Percentiles rank a stretch among this genome's conserved stretches.
Conservation (phyloP, 306 rosid species). For the Senna tora region DNA sequence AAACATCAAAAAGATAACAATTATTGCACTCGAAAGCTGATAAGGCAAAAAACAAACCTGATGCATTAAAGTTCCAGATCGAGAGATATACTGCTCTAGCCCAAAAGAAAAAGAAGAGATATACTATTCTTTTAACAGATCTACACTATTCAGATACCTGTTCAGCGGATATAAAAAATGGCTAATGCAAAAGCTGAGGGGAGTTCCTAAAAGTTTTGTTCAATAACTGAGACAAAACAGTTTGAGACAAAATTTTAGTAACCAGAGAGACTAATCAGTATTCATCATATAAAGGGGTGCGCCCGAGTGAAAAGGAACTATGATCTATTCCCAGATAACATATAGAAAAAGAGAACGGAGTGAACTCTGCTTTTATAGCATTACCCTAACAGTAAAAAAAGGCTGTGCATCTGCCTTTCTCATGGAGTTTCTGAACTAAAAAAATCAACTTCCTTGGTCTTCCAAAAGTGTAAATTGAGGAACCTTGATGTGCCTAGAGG, state of each 20-base stretch:
- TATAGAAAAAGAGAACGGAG: too few species aligned
- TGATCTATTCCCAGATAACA: background rate
- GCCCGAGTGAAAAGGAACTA: background rate
- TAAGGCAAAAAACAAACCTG: background rate
- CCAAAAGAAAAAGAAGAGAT: background rate
- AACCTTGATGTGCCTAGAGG: background rate
- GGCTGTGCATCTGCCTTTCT: background rate
- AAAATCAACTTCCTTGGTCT: background rate
- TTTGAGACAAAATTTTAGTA: constrained; percentile 1
- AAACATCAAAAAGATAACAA: background rate
- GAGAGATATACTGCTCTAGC: background rate
- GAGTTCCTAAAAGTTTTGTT: background rate
- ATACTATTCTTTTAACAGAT: background rate
- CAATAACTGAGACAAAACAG: constrained; percentile 12
- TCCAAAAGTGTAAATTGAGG: background rate
- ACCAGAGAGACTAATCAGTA: background rate
- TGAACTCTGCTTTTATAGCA: too few species aligned
- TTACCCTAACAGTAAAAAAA: background rate
- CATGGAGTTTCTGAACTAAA: background rate
- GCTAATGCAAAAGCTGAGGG: background rate
- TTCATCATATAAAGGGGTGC: background rate
- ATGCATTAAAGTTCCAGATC: constrained; percentile 30
- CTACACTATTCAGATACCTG: background rate
- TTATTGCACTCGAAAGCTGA: constrained; percentile 26
- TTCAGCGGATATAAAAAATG: background rate